Conservation (phyloP, 2,329 filamentous ascomycete species). For the Talaromyces verruculosus region DNA sequence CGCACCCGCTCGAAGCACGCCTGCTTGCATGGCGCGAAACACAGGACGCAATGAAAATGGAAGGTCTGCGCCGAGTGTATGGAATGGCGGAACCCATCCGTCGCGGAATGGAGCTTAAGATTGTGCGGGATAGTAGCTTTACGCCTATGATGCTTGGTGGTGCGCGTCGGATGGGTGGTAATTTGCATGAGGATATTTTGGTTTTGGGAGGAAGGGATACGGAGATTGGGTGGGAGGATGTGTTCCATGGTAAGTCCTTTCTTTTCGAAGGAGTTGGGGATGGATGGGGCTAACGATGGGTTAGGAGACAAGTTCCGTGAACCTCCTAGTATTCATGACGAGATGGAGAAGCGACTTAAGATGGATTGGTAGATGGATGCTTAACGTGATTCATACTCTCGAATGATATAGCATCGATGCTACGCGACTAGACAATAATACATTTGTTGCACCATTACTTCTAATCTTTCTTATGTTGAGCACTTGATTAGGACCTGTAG, state of each 20-base stretch:
- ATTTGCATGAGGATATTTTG: conserved; percentile 87
- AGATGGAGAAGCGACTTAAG: conserved; percentile 90
- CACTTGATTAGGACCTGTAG: neutral
- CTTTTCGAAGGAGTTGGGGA: conserved; percentile 13
- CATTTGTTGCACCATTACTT: neutral
- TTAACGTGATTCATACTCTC: neutral
- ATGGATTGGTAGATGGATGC: conserved; percentile 56
- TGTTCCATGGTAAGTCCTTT: conserved; percentile 65
- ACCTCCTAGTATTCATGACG: conserved; percentile 75
- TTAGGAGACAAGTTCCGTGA: conserved; percentile 67
- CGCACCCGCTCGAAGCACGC: conserved; percentile 88
- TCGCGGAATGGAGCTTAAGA: conserved; percentile 92
- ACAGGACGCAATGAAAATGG: conserved; percentile 85
- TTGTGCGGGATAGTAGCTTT: conserved; percentile 73
- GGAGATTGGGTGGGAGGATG: conserved; percentile 87
- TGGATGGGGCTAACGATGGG: neutral
- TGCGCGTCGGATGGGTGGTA: conserved; percentile 47
- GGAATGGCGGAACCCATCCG: conserved; percentile 91
- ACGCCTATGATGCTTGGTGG: conserved; percentile 69
- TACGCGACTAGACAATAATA: conserved; percentile 18
- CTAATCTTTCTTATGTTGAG: neutral
- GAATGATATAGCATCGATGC: neutral
- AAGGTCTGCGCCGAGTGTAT: conserved; percentile 79
- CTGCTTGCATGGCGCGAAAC: conserved; percentile 87
- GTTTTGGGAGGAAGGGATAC: conserved; percentile 66